phyloP scores from a whole-genome alignment of 2,329 filamentous ascomycete species.

The Neofusicoccum umdonicola region DNA sequence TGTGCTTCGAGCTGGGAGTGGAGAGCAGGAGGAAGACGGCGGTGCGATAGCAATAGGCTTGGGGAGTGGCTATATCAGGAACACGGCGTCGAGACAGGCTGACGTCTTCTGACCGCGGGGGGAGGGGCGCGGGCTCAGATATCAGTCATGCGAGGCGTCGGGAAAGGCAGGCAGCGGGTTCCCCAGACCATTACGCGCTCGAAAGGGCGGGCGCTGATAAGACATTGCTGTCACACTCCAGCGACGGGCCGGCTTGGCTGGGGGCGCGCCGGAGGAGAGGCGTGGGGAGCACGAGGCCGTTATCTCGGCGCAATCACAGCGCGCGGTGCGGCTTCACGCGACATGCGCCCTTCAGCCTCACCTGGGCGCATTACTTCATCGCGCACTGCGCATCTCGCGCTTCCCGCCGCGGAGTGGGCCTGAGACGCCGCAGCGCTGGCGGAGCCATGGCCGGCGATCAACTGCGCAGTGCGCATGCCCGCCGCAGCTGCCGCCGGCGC shows the following conservation, averaged over 20 bases:
- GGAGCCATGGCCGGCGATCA: not conserved
- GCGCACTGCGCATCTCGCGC: not conserved
- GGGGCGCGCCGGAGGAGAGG: not conserved
- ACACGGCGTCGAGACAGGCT: not conserved
- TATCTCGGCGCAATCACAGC: not conserved
- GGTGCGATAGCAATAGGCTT: not conserved
- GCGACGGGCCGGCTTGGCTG: no score
- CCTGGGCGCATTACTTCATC: not conserved
- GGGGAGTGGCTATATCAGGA: conserved; percentile 2
- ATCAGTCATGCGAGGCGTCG: no score
- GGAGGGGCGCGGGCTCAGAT: no score
- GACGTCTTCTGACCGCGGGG: not conserved
- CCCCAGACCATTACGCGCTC: not conserved
- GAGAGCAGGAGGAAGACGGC: not conserved
- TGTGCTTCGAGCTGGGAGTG: not conserved
- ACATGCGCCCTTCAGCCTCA: not conserved
- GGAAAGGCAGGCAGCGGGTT: not conserved
- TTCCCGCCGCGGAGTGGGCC: not conserved
- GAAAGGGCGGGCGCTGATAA: not conserved
- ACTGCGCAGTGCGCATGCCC: not conserved
- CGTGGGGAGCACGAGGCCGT: not conserved
- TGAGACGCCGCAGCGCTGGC: not conserved
- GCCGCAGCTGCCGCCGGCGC: not conserved
- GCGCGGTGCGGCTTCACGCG: not conserved
- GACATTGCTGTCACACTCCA: not conserved